Evolutionary conservation across 1,284 basidiomycete species (phyloP), one percentile per base, ranked within the genome.

Genomic region (Trametes pubescens): DNA sequence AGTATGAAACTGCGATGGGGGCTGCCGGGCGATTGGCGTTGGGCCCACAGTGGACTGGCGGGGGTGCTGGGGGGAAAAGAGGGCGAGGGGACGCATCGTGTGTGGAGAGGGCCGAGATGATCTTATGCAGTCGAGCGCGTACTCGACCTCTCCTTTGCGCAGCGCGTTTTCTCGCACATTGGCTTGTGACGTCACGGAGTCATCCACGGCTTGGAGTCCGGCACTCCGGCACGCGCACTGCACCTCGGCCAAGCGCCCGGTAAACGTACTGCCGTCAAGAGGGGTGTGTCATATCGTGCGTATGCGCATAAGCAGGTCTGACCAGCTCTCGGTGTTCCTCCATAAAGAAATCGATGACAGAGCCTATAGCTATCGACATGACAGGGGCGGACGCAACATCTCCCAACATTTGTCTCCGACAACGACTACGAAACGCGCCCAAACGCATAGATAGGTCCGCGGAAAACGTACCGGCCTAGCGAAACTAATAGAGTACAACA

Each of bases 401-500:
- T 37, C 13, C 35, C 9, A 40, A 24, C 10, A 16, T 43, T 53
- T 51, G 32, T 9, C 24, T 40, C 51, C 49, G 2, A 8, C 55
- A 22, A 46, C 51, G 51, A 51, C 54, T 32, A 54, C 61, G 38
- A 37, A 26, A 59, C 37, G 38, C 54, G 55, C 57, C 46, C 59
- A 44, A 54, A 53, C 56, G 51, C 57, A 60, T 29, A 21, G 54
- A 32, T 43, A 64, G 47, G 64, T 65, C 66, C 64, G 40, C 32
- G 21, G 47, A 47, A 60, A 55, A 56, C 67, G 57, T 61, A 63
- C 53, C 56, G 55, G 55, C 51, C 40, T 55, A 59, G 61, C 62
- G 48, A 48, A 56, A 48, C 29, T 43, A 49, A 61, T 68, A 68
- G 61, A 55, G 57, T 68, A 68, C 67, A 68, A 68, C 64, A 65